phyloP scores from a whole-genome alignment of 2,329 filamentous ascomycete genomes.

The Claviceps sp. region DNA sequence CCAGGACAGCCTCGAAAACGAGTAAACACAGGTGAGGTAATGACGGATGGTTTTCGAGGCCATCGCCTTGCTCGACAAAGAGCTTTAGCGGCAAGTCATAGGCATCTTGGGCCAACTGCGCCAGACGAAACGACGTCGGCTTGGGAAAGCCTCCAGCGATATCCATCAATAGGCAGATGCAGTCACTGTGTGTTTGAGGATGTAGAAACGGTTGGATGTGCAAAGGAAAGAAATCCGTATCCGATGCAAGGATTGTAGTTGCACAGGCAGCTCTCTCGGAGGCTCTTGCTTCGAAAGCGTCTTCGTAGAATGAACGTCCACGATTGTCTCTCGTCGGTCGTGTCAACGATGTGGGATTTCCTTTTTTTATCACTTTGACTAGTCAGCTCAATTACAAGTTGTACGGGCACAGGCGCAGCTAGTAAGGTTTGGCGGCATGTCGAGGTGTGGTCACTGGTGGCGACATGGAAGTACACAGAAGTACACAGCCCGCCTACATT shows the following conservation, averaged over 20 bases:
- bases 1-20: constrained; percentile 88
- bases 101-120: constrained; percentile 22
- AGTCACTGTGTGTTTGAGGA: background rate
- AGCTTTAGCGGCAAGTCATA: constrained; percentile 29
- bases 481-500: too few relatives aligned
- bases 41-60: constrained; percentile 46
- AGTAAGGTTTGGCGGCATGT: background rate
- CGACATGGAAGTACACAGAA: too few relatives aligned
- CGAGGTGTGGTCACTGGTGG: too few relatives aligned
- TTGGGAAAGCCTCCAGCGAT: constrained; percentile 23
- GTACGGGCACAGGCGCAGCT: background rate
- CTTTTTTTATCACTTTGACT: background rate
- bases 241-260: background rate
- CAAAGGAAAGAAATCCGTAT: background rate
- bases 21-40: constrained; percentile 60
- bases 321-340: background rate
- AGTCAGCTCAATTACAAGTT: too few relatives aligned
- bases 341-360: background rate
- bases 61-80: constrained; percentile 19
- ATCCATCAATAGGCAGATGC: constrained; percentile 17
- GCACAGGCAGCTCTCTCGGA: background rate
- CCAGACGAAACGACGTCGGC: constrained; percentile 33
- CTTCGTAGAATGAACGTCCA: background rate
- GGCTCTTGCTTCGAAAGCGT: background rate
- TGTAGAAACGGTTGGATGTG: background rate